Evolutionary conservation across 352 stramenopile genomes (phyloP).

Genomic region (Phytophthora nicotianae): DNA sequence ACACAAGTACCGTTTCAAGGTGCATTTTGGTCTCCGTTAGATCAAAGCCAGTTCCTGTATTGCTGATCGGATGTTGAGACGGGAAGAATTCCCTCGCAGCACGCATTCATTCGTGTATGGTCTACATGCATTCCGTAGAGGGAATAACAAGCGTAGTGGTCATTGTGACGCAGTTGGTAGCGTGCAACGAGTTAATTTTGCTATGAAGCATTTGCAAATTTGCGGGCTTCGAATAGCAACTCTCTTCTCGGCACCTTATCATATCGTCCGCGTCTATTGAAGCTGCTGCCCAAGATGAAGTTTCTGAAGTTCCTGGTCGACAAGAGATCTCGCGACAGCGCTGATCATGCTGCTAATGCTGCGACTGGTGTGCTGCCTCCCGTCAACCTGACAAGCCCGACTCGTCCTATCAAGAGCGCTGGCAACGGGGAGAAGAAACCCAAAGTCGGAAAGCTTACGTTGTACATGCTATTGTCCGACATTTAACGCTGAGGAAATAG

Average conservation of each 20-base stretch:
- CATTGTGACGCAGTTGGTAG: background rate
- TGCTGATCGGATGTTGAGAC: slow-evolving; percentile 4
- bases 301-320: slow-evolving; percentile 23
- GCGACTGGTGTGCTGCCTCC: slow-evolving; percentile 12
- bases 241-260: background rate
- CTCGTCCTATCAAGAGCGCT: slow-evolving; percentile 2
- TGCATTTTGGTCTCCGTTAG: background rate
- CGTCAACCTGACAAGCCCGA: slow-evolving; percentile 17
- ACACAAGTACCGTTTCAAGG: slow-evolving; percentile 2
- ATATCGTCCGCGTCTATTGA: background rate
- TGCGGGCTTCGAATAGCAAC: background rate
- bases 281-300: slow-evolving; percentile 15
- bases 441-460: slow-evolving; percentile 13
- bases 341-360: background rate
- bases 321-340: slow-evolving; percentile 1
- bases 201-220: background rate
- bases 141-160: background rate
- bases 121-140: slow-evolving; percentile 24
- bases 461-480: slow-evolving; percentile 29
- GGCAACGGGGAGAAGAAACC: slow-evolving; percentile 21
- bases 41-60: background rate
- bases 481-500: slow-evolving; percentile 8
- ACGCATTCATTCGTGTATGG: slow-evolving; percentile 28
- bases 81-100: background rate
- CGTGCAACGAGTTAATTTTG: background rate